phyloP scores from a whole-genome alignment of 305 asterid species.

The Solanum hybrid region DNA sequence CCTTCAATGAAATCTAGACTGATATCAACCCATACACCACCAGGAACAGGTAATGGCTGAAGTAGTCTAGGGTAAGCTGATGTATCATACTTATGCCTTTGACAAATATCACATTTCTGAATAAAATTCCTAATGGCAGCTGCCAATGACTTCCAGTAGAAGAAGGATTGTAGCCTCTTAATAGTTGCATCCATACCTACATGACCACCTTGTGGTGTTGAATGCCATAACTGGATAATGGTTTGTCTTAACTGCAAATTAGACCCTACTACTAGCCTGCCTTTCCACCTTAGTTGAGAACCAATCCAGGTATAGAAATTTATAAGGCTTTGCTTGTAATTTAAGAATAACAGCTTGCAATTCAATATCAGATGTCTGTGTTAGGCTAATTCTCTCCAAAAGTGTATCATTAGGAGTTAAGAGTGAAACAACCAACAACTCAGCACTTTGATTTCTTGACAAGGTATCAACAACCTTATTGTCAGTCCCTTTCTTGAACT shows the following conservation, averaged over 20 bases:
- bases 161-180: not conserved
- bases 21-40: too few species aligned
- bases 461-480: not conserved
- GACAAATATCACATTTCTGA: not conserved
- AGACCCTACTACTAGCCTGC: not conserved
- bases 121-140: not conserved
- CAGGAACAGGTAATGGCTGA: too few species aligned
- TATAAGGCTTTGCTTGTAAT: not conserved
- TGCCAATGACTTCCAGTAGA: not conserved
- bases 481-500: not conserved
- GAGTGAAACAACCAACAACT: too few species aligned
- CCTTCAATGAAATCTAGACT: too few species aligned
- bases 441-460: not conserved
- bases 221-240: not conserved
- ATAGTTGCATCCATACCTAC: not conserved
- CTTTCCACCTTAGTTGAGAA: not conserved
- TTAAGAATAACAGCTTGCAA: not conserved
- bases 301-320: not conserved
- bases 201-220: not conserved
- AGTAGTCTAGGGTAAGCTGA: too few species aligned
- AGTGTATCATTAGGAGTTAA: not conserved
- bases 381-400: too few species aligned
- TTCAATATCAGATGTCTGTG: not conserved
- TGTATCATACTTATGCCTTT: not conserved
- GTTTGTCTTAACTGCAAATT: not conserved